Evolutionary conservation across 148 eudicot species (phyloP), one percentile per base, ranked within the genome.

Genomic region (Chenopodium formosanum): DNA sequence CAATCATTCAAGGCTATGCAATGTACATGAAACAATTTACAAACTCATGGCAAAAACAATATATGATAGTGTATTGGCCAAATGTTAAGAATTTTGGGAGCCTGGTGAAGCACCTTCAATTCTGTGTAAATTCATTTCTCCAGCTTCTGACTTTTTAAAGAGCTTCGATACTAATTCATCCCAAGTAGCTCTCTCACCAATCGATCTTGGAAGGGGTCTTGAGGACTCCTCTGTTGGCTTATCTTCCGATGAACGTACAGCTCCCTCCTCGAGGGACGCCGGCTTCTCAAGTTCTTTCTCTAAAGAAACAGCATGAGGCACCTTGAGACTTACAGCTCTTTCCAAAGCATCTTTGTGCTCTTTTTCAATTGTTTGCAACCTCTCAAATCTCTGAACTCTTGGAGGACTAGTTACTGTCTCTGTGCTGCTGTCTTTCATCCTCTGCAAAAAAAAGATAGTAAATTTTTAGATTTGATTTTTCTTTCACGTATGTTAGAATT

Each of bases 291-390:
- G 83, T 60, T 79, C 88, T 58, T 83, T 91, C 9, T 82, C 78
- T 73, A 84, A 60, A 67, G 86, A 25, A 65, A 75, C 86, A 17
- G 97, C 98, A 82, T 96, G 91, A 68, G 99, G 98, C 75, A 96
- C 94, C 76, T 91, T 90, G 74, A 96, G 87, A 83, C 85, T 90
- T 47, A 94, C 91, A 20, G 95, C 99, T 89, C 91, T 91, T 81
- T 96, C 93, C 70, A 96, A 79, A 40, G 99, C 99, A 80, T 94
- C 90, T 83, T 87, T 94, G 90, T 96, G 99, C 83, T 96, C 99
- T 68, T 88, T 85, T 77, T 94, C 87, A 25, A 90, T 72, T 1
- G 98, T 89, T 53, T 82, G 85, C 83, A 87, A 44, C 89, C 99
- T 90, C 56, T 92, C 92, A 12, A 96, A 40, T 81, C 82, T 94